Evolutionary conservation across 148 eudicot species (phyloP).

Genomic region (Chenopodium formosanum): DNA sequence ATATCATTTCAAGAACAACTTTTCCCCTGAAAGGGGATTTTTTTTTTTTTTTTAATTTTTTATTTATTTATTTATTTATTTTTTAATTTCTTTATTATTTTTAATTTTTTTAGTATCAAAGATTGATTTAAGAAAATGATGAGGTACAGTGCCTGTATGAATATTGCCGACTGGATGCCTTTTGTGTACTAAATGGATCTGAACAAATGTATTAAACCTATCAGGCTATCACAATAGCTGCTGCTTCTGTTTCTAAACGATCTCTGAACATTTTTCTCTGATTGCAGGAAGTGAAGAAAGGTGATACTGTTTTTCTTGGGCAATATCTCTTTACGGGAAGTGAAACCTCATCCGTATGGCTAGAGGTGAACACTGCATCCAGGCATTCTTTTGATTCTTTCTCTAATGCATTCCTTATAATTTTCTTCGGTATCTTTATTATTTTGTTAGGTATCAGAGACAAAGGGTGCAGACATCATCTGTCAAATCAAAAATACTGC

Average conservation of each 20-base stretch:
- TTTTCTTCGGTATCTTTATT: background rate
- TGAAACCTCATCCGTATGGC: slow-evolving; percentile 64
- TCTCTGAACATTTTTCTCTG: background rate
- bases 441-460: slow-evolving; percentile 48
- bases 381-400: background rate
- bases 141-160: background rate
- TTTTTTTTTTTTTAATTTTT: too few relatives aligned
- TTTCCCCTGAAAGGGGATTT: too few relatives aligned
- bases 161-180: background rate
- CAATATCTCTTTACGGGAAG: slow-evolving; percentile 64
- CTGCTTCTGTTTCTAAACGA: background rate
- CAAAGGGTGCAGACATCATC: slow-evolving; percentile 43
- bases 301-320: slow-evolving; percentile 56
- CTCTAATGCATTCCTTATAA: slow-evolving; percentile 8
- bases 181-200: background rate
- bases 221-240: background rate
- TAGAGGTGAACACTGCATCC: slow-evolving; percentile 43
- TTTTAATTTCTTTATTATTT: too few relatives aligned
- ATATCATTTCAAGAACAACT: too few relatives aligned
- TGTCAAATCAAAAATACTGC: slow-evolving; percentile 61
- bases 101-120: background rate
- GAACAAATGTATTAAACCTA: background rate
- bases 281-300: slow-evolving; percentile 48
- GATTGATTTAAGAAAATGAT: background rate
- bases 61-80: too few relatives aligned